Base-by-base conservation (phyloP, 2,329 filamentous ascomycete genomes). In the Verticillium longisporum region DNA sequence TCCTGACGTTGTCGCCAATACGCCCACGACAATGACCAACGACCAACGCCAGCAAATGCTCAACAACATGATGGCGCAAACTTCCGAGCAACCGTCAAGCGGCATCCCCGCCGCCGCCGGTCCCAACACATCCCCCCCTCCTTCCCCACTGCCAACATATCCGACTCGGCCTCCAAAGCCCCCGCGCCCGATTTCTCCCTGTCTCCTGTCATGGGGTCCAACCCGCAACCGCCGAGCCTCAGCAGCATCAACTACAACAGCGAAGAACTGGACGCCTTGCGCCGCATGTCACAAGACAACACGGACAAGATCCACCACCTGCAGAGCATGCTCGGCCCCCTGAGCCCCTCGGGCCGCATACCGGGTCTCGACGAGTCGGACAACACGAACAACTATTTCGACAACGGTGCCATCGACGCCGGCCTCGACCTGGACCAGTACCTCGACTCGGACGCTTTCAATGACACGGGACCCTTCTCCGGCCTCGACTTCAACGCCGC, bases 341-440 rank as follows among this genome's bases (percentile, higher is more conserved):
- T 96, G 13, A 93, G 88, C 68, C 92, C 92, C 0, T 90, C 86
- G 0, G 92, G 91, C 4, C 83, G 84, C 15, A 90, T 96, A 38
- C 90, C 91, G 1, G 90, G 90, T 4, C 73, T 95, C 1, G 78
- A 78, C 32, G 80, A 82, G 2, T 71, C 67, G 15, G 61, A 66
- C 21, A 72, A 71, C 33, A 61, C 59, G 15, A 63, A 61, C 7
- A 64, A 65, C 14, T 74, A 73, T 60, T 72, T 71, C 55, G 60
- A 65, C 26, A 67, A 68, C 18, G 69, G 68, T 37, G 72, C 73
- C 64, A 50, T 50, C 45, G 75, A 77, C 68, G 69, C 76, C 61
- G 62, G 70, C 11, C 70, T 80, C 14, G 82, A 84, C 60, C 70
- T 83, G 6, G 81, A 84, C 57, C 79, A 84, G 67, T 85, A 76